Base-by-base conservation (phyloP, 495 filamentous ascomycete species). In the Penicillium macrosclerotiorum region DNA sequence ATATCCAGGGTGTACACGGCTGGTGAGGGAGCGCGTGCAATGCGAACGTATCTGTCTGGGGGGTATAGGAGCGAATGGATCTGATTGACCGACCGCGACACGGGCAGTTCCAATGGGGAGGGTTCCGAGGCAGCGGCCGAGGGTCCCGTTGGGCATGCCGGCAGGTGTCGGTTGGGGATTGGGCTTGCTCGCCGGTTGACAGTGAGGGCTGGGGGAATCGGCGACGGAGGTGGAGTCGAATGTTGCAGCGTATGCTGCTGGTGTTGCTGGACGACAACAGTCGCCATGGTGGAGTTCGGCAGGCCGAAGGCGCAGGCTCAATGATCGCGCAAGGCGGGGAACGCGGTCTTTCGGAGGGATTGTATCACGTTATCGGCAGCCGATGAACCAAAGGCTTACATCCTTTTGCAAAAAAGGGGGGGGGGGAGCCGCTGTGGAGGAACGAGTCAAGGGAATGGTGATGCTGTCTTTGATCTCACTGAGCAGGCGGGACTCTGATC, bases 151-250 rank as follows among this genome's bases (percentile, higher is more conserved):
- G 90, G 85, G 57, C 89, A 92, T 38, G 84, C 73, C 6, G 90
- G 88, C 11, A 96, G 69, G 67, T 95, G 89, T 62, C 94, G 95
- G 68, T 95, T 95, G 7, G 93, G 91, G 17, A 96, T 77, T 9
- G 88, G 78, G 26, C 71, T 74, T n/a, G 72, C 54, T 30, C 62
- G 68, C 37, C 69, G 59, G 46, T 73, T 71, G 23, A 77, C 55
- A 29, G 49, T 64, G 42, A 77, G 51, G 8, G 67, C 51, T 14
- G 72, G 53, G 9, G 69, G 46, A 8, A 76, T 58, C 12, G 59
- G 52, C 3, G 65, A 55, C 2, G 73, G 63, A 12, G 76, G 71
- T 55, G 75, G 71, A 22, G 74, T 74, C 8, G 68, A 56, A 48
- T 74, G 71, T 42, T 67, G 67, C 49, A 75, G 63, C 32, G 69